A percentile compares a stretch with the other conserved stretches of the same genome.
Evolutionary conservation across 305 asterid genomes (phyloP).

Genomic region (Fraxinus sp.): DNA sequence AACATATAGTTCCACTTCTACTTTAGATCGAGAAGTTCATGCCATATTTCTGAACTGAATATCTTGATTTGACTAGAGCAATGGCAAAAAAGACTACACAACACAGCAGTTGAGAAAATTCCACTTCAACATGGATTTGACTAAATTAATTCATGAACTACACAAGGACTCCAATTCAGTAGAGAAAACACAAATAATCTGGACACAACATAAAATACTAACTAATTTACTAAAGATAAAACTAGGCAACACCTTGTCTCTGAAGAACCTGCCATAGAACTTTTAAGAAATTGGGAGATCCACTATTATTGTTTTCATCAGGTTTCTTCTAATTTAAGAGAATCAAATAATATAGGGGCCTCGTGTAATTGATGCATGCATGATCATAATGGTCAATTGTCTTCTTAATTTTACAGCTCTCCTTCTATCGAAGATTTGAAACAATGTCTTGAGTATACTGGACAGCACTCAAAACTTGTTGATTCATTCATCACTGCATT

Average conservation of each 20-base stretch:
- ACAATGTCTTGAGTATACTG: slow-evolving; percentile 87
- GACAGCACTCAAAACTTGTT: slow-evolving; percentile 95
- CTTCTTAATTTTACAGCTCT: slow-evolving; percentile 56
- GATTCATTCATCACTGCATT: slow-evolving; percentile 90
- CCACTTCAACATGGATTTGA: not conserved
- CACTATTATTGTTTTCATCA: not conserved
- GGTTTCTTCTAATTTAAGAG: not conserved
- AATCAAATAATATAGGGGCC: not conserved
- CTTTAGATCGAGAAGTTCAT: not conserved
- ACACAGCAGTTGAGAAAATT: not conserved
- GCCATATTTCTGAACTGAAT: not conserved
- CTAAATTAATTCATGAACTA: not conserved
- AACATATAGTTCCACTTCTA: not conserved
- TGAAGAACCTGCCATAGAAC: not conserved
- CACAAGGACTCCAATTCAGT: not conserved
- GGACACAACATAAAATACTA: not conserved
- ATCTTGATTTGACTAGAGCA: not conserved
- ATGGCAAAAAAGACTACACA: not conserved
- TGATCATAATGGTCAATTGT: slow-evolving; percentile 12
- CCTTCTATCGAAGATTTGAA: slow-evolving; percentile 94
- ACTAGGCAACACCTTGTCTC: not conserved
- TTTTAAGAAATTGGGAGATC: not conserved
- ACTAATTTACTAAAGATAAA: not conserved
- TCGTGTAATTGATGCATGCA: not conserved
- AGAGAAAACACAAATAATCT: not conserved